Evolutionary conservation across 1,284 basidiomycete genomes (phyloP).

Genomic region (Ustilago hordei): DNA sequence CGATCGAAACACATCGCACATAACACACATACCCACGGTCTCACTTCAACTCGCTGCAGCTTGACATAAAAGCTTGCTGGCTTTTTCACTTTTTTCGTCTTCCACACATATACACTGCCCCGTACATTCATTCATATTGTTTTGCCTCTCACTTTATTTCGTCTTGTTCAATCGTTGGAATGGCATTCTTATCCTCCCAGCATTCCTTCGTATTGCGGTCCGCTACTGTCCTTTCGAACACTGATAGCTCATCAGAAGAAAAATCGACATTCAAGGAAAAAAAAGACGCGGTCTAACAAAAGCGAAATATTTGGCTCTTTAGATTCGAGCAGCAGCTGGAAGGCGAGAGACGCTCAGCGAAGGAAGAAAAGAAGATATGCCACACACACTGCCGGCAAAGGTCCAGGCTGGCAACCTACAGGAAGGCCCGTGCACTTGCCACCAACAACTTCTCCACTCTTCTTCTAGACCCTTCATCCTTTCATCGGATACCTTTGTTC

Average conservation of each 20-base stretch:
- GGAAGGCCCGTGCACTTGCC: constrained; percentile 19
- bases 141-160: background rate
- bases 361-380: constrained; percentile 12
- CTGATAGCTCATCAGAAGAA: no score
- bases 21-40: constrained; percentile 10
- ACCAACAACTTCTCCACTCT: constrained; percentile 3
- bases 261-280: background rate
- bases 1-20: constrained; percentile 1
- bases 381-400: background rate
- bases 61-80: background rate
- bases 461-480: background rate
- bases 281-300: background rate
- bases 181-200: background rate
- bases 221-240: no score
- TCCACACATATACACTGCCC: constrained; percentile 8
- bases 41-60: background rate
- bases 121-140: constrained; percentile 17
- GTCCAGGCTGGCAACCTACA: background rate
- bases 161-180: constrained; percentile 15
- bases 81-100: constrained; percentile 10
- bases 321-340: constrained; percentile 32
- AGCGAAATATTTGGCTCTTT: background rate
- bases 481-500: background rate
- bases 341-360: constrained; percentile 40
- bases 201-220: background rate